phyloP scores from a whole-genome alignment of 108 stramenopile species.

The Stephanodiscus minutulus region DNA sequence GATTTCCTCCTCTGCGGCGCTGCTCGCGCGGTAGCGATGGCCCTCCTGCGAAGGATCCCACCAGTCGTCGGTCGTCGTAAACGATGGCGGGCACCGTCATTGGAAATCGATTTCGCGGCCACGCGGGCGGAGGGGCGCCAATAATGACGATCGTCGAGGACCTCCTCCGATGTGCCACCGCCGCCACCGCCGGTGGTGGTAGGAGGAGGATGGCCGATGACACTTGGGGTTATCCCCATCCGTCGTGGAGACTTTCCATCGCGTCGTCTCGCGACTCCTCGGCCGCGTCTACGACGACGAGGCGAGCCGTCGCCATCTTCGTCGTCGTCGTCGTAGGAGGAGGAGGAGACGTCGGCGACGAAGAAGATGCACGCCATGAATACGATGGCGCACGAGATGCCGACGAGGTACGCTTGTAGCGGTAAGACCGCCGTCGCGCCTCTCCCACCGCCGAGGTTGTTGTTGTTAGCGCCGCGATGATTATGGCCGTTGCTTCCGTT shows the following conservation, averaged over 20 bases:
- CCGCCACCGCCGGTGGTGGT: too few species aligned
- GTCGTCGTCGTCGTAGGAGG: not conserved
- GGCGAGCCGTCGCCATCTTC: too few species aligned
- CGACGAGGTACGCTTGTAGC: slow-evolving; percentile 31
- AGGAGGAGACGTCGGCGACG: slow-evolving; percentile 1
- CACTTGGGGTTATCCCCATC: not conserved
- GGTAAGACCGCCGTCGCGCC: slow-evolving; percentile 19
- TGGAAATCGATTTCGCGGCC: slow-evolving; percentile 6
- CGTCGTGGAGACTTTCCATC: not conserved
- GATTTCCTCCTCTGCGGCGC: too few species aligned
- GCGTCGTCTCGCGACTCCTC: not conserved
- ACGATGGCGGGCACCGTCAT: slow-evolving; percentile 7
- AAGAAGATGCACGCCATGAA: slow-evolving; percentile 14
- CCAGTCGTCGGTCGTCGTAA: slow-evolving; percentile 6
- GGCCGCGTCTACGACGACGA: slow-evolving; percentile 9
- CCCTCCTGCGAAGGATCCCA: not conserved
- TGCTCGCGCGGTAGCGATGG: too few species aligned
- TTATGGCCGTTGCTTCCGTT: too few species aligned
- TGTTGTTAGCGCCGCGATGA: not conserved
- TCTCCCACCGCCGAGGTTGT: not conserved
- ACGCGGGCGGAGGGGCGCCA: slow-evolving; percentile 7
- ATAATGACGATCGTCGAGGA: not conserved
- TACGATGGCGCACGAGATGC: slow-evolving; percentile 7
- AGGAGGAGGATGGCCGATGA: not conserved
- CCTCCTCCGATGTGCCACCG: not conserved